Base-by-base conservation (phyloP, 2,329 filamentous ascomycete genomes). In the Plectosphaerella cucumerina region DNA sequence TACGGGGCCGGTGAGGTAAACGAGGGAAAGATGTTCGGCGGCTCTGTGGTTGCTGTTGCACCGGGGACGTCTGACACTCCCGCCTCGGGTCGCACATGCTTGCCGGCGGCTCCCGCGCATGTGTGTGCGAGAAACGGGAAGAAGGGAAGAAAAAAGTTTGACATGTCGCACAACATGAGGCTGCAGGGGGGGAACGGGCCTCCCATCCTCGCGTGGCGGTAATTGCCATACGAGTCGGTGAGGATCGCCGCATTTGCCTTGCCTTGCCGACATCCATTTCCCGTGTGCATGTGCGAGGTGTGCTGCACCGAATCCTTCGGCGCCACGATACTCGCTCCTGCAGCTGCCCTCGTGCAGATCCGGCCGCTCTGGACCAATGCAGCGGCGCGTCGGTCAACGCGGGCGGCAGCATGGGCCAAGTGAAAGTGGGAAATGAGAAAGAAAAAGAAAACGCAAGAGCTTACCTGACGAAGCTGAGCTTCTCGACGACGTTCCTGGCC, bases 391-490 rank as follows among this genome's bases (percentile, higher is more conserved):
- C 39, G 39, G 39, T 42, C 39, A 42, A 42, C n/a, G 17, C 26
- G 26, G 39, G 17, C 20, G n/a, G 17, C n/a, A 17, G 17, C n/a
- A 42, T 18, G 39, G n/a, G 17, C n/a, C n/a, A n/a, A 42, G 18
- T 42, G 39, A 42, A 42, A 21, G 39, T 14, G n/a, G 6, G 35
- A 37, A 15, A 37, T 14, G 23, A 14, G 52, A 47, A 51, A 52
- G 41, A 45, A 43, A 44, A 21, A 51, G 50, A 50, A 62, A 20
- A 23, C n/a, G n/a, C n/a, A 43, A 10, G 20, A 14, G 11, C 85
- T 74, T 69, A 90, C 87, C 84, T 80, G 31, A 91, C 68, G 62
- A 91, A 91, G 60, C 84, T 87, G 57, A 91, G 73, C 58, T 86
- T 80, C 61, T 88, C 83, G 14, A 87, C 77, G 11, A 90, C 77